These are phyloP conservation scores for Candida ulmi DNA, from an alignment of 805 yeast species.

Conservation along the genomic window DNA sequence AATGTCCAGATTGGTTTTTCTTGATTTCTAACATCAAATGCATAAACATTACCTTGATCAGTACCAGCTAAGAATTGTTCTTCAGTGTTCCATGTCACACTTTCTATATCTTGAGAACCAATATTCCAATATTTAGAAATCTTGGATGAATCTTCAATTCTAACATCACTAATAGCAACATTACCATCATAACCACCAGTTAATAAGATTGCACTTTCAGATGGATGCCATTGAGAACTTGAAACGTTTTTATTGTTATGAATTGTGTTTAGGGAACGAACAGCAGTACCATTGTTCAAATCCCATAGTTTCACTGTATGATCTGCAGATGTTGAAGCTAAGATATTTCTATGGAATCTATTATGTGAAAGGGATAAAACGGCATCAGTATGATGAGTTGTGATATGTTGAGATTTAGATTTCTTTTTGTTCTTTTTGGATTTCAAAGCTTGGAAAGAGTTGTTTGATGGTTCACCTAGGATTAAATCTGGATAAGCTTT, in stretches of 20 bases:
- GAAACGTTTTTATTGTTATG: conserved; percentile 83
- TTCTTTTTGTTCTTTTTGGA: conserved; percentile 46
- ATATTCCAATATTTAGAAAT: conserved; percentile 64
- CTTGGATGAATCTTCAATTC: conserved; percentile 55
- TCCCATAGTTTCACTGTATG: conserved; percentile 96
- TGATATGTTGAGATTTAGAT: conserved; percentile 43
- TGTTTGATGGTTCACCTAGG: conserved; percentile 64
- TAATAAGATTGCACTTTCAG: conserved; percentile 61
- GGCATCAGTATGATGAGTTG: conserved; percentile 89
- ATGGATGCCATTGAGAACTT: conserved; percentile 78
- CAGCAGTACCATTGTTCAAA: conserved; percentile 66
- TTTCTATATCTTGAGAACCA: conserved; percentile 79
- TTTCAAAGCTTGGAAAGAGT: conserved; percentile 14
- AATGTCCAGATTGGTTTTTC: conserved; percentile 83
- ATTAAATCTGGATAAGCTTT: conserved; percentile 93
- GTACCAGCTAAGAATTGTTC: conserved; percentile 77
- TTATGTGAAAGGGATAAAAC: conserved; percentile 84
- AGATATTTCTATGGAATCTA: conserved; percentile 69
- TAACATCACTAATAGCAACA: conserved; percentile 78
- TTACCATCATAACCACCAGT: conserved; percentile 94
- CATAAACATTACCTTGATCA: conserved; percentile 83
- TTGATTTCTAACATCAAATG: conserved; percentile 74
- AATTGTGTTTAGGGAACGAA: conserved; percentile 62
- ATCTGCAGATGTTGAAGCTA: conserved; percentile 95
- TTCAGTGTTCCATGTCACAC: conserved; percentile 63